Evolutionary conservation across 495 filamentous ascomycete genomes (phyloP), one percentile per base, ranked within the genome.

Genomic region (Gamarada debralockiae): DNA sequence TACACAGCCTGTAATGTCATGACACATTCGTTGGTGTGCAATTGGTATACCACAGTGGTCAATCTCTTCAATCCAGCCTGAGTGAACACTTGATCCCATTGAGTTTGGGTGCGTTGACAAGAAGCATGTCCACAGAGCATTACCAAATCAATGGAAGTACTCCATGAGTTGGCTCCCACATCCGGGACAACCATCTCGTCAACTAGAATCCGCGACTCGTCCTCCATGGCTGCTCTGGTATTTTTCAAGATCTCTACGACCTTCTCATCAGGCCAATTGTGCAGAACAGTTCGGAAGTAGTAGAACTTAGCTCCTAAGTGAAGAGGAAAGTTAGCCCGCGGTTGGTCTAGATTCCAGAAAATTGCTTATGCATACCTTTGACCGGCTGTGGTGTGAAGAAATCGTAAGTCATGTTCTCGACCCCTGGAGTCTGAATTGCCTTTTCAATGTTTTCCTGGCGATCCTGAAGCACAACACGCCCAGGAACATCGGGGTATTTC

Each of bases 401-500:
- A 55, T 77, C 62, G 29, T 76, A 57, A 1, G 56, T 61, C 33
- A 71, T 61, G 17, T 56, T 50, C 27, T 71, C 62, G 2, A 80
- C 68, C 0, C 73, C 69, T 1, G 67, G 58, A 17, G 67, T 67
- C 0, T 56, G 58, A 0, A 64, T 24, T 0, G 70, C 63, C 8
- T 65, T 62, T 6, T 60, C 55, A 18, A 82, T 59, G 2, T 61
- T 67, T 24, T 68, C 59, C 1, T 69, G 60, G 0, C 73, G 58
- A 40, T 82, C 78, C 50, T 81, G 75, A 13, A 78, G 48, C 0
- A 80, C 58, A 15, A 82, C 60, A 15, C 65, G 63, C 1, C 72
- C 74, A 1, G 58, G 50, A 0, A 78, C 58, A 9, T 60, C 40
- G 0, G 72, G 73, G 34, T 68, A 73, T 48, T 62, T 72, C 42